Evolutionary conservation across 1,139 yeast genomes (phyloP).

Genomic region (Yamadazyma membranifaciens): DNA sequence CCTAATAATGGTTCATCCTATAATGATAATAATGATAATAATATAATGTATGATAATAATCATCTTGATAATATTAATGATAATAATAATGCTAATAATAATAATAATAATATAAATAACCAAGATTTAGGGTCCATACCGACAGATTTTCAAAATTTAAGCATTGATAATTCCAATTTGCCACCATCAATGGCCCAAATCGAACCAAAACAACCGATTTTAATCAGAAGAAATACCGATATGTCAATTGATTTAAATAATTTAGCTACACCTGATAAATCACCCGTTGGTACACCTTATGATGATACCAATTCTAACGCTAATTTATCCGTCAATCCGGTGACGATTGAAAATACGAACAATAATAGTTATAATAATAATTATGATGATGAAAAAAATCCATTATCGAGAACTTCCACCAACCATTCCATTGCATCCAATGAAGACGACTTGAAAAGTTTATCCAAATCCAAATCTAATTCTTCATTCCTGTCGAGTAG

Average conservation of each 20-base stretch:
- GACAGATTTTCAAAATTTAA: slow-evolving; percentile 10
- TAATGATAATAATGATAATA: neutral
- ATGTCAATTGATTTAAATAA: slow-evolving; percentile 16
- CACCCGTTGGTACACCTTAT: slow-evolving; percentile 8
- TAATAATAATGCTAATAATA: neutral
- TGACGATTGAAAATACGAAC: slow-evolving; percentile 7
- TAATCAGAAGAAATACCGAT: slow-evolving; percentile 43
- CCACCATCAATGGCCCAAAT: slow-evolving; percentile 72
- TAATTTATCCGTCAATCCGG: slow-evolving; percentile 7
- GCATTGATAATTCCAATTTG: slow-evolving; percentile 21
- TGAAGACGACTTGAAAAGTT: slow-evolving; percentile 7
- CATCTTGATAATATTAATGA: slow-evolving; percentile 9
- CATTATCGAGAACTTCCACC: slow-evolving; percentile 32
- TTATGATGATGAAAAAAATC: slow-evolving; percentile 1
- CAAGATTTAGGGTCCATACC: slow-evolving; percentile 13
- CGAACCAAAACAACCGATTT: slow-evolving; percentile 69
- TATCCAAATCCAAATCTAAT: slow-evolving; percentile 15
- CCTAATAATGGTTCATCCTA: neutral
- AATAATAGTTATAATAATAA: slow-evolving; percentile 13
- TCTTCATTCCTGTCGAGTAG: slow-evolving; percentile 16
- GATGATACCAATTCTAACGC: slow-evolving; percentile 1
- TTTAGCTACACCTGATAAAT: slow-evolving; percentile 7
- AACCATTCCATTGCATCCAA: slow-evolving; percentile 28
- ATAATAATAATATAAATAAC: neutral
- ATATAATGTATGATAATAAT: slow-evolving; percentile 2